These are phyloP conservation scores for Nephelium lappaceum DNA, from an alignment of 345 rosid species.

Conservation along the genomic window DNA sequence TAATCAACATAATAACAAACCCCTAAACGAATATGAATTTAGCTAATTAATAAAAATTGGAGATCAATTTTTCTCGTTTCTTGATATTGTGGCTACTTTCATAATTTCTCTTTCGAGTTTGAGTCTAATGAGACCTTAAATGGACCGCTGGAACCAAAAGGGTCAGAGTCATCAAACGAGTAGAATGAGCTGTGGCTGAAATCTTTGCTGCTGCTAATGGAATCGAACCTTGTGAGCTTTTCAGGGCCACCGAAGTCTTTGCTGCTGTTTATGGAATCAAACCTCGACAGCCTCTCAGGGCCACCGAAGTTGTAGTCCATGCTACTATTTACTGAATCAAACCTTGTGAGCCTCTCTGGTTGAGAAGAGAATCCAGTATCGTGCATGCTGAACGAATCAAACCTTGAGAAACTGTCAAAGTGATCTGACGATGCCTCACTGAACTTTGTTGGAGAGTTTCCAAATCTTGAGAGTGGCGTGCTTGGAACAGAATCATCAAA, in stretches of 20 bases:
- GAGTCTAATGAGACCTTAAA: constrained; percentile 80
- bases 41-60: background rate
- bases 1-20: constrained; percentile 6
- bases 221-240: constrained; percentile 43
- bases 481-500: constrained; percentile 94
- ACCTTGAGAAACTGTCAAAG: constrained; percentile 76
- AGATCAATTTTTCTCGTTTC: no score
- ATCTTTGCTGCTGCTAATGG: constrained; percentile 40
- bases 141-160: constrained; percentile 87
- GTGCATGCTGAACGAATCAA: constrained; percentile 81
- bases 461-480: constrained; percentile 78
- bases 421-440: constrained; percentile 75
- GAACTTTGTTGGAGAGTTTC: constrained; percentile 79
- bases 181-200: constrained; percentile 41
- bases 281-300: constrained; percentile 63
- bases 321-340: constrained; percentile 41
- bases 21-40: constrained; percentile 13
- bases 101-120: constrained; percentile 59
- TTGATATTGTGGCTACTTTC: constrained; percentile 35
- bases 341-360: constrained; percentile 65
- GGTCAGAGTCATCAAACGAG: constrained; percentile 84
- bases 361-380: constrained; percentile 67
- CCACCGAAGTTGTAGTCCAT: background rate
- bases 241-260: constrained; percentile 45
- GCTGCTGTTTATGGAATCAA: constrained; percentile 41